Evolutionary conservation across 139 green algal genomes (phyloP), one percentile per base, ranked within the genome.

Genomic region (Limnomonas spitsbergensis): DNA sequence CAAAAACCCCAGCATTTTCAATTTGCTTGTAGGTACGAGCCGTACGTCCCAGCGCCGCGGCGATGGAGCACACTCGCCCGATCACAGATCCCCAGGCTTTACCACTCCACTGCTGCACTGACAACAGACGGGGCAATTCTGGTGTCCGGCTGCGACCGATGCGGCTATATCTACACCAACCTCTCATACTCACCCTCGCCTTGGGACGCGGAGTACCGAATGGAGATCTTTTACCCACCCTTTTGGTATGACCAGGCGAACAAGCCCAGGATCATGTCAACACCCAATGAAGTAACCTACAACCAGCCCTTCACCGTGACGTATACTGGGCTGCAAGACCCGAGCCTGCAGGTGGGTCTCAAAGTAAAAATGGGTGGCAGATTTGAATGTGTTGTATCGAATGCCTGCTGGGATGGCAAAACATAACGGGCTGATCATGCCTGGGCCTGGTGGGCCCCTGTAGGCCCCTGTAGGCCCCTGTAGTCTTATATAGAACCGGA

Each of bases 11-110:
- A n/a, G n/a, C n/a, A n/a, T n/a, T n/a, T n/a, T n/a, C n/a, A n/a
- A n/a, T n/a, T n/a, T n/a, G n/a, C n/a, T n/a, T n/a, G n/a, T 24
- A 35, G 68, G 52, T 85, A 85, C 81, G 66, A 85, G 47, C 81
- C 81, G 0, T 32, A 75, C 0, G 35, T 38, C n/a, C 77, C 77
- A 0, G 24, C 4, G 2, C 67, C 53, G 53, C 52, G 9, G 14
- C 81, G 81, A 2, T 77, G 56, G 32, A 73, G 26, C 4, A 31
- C 53, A 14, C 73, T 86, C 39, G 66, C 66, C 1, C 47, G 68
- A 26, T 73, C 66, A 34, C 20, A 24, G 2, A 80, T 86, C 38
- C 71, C 75, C 4, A 76, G 81, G 38, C 68, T 86, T 47, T 80
- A 82, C 47, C 81, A 86, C 74, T 78, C 54, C 35, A 81, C 78